Evolutionary conservation across 2,329 filamentous ascomycete genomes (phyloP).

Genomic region (Aurifilum marmelostoma): DNA sequence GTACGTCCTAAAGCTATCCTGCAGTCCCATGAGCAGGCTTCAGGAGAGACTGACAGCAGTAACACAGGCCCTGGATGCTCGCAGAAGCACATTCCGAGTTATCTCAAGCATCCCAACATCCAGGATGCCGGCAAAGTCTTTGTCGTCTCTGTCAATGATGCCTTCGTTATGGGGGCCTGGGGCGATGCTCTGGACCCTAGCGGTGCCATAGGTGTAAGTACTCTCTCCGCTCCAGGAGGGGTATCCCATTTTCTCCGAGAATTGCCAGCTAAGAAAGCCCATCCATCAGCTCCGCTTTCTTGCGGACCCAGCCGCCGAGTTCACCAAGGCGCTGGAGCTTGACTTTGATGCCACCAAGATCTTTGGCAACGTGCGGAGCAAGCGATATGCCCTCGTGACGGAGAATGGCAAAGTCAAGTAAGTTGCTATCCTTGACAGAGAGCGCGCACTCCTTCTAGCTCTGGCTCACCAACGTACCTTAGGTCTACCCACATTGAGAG

Average conservation of each 20-base stretch:
- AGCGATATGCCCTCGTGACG: slow-evolving; percentile 83
- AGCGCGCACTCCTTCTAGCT: no score
- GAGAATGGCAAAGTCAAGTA: slow-evolving; percentile 81
- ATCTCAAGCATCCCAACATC: slow-evolving; percentile 77
- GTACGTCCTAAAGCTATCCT: slow-evolving; percentile 30
- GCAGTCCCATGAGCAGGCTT: neutral
- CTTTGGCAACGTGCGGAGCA: slow-evolving; percentile 81
- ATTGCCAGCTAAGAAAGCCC: neutral
- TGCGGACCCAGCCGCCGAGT: slow-evolving; percentile 76
- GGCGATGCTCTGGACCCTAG: slow-evolving; percentile 74
- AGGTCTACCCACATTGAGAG: slow-evolving; percentile 76
- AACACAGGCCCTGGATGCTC: slow-evolving; percentile 52
- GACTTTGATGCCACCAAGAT: slow-evolving; percentile 78
- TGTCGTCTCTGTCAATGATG: slow-evolving; percentile 90
- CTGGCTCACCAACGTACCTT: neutral
- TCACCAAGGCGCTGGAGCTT: slow-evolving; percentile 83
- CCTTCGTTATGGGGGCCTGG: slow-evolving; percentile 98
- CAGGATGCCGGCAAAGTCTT: slow-evolving; percentile 83
- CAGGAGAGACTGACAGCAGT: slow-evolving; percentile 5
- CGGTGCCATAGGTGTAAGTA: slow-evolving; percentile 73
- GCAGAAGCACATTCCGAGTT: slow-evolving; percentile 77
- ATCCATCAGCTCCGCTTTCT: slow-evolving; percentile 77
- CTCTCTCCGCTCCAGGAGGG: neutral
- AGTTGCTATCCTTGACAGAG: neutral
- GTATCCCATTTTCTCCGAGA: neutral